phyloP scores from a whole-genome alignment of 1,139 yeast species.

The Candida pseudoviswanathii region DNA sequence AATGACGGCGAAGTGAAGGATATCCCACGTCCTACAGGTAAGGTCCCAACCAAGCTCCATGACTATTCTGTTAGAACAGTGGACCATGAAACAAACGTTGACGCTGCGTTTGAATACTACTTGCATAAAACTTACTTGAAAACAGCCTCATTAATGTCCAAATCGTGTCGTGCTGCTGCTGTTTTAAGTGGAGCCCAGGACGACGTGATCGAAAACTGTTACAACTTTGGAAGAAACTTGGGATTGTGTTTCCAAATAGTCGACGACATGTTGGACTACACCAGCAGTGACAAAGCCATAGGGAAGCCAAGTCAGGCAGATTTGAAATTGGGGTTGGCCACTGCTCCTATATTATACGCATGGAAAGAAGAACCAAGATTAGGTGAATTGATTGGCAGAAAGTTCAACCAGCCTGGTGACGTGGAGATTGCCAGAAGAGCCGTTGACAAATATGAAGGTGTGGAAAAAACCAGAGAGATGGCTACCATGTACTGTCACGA shows the following conservation, averaged over 20 bases:
- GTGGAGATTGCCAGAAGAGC: conserved; percentile 76
- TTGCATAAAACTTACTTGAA: conserved; percentile 92
- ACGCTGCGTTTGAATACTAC: conserved; percentile 92
- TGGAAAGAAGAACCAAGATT: conserved; percentile 88
- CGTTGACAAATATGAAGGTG: conserved; percentile 73
- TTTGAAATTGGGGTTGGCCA: conserved; percentile 88
- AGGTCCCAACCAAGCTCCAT: conserved; percentile 59
- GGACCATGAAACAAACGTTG: conserved; percentile 68
- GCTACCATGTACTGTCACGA: conserved; percentile 77
- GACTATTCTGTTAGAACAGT: conserved; percentile 58
- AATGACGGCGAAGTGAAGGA: conserved; percentile 53
- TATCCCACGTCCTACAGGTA: conserved; percentile 66
- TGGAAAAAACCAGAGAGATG: conserved; percentile 71
- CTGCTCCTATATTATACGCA: conserved; percentile 94
- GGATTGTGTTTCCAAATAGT: conserved; percentile 96
- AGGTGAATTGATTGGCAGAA: conserved; percentile 81
- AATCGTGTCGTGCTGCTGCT: conserved; percentile 91
- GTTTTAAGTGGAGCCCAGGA: conserved; percentile 85
- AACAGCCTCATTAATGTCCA: conserved; percentile 95
- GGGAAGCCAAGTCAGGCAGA: conserved; percentile 98
- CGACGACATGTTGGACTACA: conserved; percentile 94
- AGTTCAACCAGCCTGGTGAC: conserved; percentile 81
- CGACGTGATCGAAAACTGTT: conserved; percentile 76
- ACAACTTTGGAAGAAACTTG: conserved; percentile 87
- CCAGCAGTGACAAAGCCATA: conserved; percentile 75